Conservation (phyloP, 139 green algal species). For the Raphidocelis subcapitata region DNA sequence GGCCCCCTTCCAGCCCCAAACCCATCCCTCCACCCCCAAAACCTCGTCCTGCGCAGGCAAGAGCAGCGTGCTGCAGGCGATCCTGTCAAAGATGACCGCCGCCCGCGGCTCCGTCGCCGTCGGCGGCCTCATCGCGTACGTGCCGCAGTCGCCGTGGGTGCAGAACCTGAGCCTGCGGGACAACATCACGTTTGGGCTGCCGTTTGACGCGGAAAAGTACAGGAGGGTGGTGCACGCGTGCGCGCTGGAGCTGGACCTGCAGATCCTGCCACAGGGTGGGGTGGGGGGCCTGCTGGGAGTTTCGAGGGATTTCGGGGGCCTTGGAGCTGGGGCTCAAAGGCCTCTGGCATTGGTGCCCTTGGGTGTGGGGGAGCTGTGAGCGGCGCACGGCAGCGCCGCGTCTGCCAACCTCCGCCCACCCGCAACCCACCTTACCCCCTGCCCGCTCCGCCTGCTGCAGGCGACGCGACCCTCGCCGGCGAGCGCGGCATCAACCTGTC, state of each 20-base stretch:
- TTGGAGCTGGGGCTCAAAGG: too few relatives aligned
- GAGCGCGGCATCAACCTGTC: conserved; percentile 73
- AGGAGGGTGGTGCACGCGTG: conserved; percentile 40
- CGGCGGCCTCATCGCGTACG: conserved; percentile 41
- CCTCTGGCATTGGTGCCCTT: too few relatives aligned
- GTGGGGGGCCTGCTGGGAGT: neutral
- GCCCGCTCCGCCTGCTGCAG: neutral
- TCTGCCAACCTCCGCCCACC: neutral
- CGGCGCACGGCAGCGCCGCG: neutral
- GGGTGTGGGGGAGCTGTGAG: too few relatives aligned
- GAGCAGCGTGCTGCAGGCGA: conserved; percentile 47
- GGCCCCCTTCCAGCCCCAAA: too few relatives aligned
- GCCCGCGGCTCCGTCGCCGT: conserved; percentile 26
- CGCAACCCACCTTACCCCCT: neutral
- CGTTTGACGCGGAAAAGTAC: conserved; percentile 44
- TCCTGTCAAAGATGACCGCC: conserved; percentile 53
- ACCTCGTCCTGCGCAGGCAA: conserved; percentile 13
- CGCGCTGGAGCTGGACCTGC: conserved; percentile 52
- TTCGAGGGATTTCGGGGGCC: too few relatives aligned
- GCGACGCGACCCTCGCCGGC: conserved; percentile 55
- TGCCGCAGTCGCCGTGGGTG: conserved; percentile 70
- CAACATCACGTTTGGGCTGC: conserved; percentile 66
- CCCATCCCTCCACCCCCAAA: too few relatives aligned
- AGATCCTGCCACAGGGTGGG: conserved; percentile 38
- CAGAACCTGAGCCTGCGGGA: conserved; percentile 69